These are phyloP conservation scores for Vaccinium vitisidaea DNA, from an alignment of 148 eudicot genomes.

Conservation along the genomic window DNA sequence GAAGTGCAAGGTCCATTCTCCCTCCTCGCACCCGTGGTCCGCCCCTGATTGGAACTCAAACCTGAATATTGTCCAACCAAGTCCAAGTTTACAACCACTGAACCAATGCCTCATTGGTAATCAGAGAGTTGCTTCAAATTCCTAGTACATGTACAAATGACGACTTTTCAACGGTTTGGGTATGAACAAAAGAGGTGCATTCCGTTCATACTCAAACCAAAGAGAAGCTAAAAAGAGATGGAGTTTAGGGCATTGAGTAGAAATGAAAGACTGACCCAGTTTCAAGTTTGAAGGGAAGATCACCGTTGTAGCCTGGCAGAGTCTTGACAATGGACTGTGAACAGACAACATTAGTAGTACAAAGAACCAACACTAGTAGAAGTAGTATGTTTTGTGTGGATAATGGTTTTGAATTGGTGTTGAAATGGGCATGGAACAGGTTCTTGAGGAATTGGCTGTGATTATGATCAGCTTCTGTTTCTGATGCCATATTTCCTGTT, in stretches of 20 bases:
- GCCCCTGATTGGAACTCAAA: too few species aligned
- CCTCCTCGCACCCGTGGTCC: too few species aligned
- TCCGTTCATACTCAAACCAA: background rate
- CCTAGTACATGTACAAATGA: background rate
- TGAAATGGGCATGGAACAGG: background rate
- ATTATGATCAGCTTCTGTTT: background rate
- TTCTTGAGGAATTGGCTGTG: background rate
- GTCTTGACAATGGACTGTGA: constrained; percentile 15
- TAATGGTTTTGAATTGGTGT: background rate
- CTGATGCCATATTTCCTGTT: background rate
- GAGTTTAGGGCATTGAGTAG: background rate
- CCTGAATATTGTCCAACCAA: too few species aligned
- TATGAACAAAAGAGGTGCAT: background rate
- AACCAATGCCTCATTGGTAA: too few species aligned
- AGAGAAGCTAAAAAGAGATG: background rate
- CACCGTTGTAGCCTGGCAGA: constrained; percentile 23
- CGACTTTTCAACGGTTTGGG: background rate
- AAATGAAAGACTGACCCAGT: constrained; percentile 19
- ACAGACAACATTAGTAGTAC: background rate
- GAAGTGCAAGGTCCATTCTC: too few species aligned
- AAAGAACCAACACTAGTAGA: background rate
- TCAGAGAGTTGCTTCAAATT: background rate
- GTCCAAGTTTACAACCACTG: too few species aligned
- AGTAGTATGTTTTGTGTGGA: background rate
- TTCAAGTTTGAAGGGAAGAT: constrained; percentile 32